Evolutionary conservation across 2,329 filamentous ascomycete genomes (phyloP), one percentile per base, ranked within the genome.

Genomic region (Dissoconium aciculare): DNA sequence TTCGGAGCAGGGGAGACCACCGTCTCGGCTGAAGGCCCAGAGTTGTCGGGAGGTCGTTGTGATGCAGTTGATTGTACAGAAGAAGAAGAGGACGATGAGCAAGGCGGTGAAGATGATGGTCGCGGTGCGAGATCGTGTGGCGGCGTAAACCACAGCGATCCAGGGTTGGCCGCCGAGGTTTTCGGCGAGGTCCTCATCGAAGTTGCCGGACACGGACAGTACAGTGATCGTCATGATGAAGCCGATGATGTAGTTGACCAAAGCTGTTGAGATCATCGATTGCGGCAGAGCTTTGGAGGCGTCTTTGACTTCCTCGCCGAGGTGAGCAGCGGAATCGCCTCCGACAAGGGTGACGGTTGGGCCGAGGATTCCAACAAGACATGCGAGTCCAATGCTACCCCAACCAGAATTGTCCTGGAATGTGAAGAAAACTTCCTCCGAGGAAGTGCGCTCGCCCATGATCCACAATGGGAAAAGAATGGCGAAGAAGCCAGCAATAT

Each of bases 311-410:
- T 51, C 47, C 25, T 47, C 41, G 30, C 38, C 37, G 45, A 47
- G 40, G 36, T 50, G 46, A 4, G 38, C 41, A 9, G 34, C 33
- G 21, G 36, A 39, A 28, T 52, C 49, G 15, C 37, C 39, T 11
- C 45, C 45, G 26, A 48, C 42, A 3, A 46, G 29, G 2, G 39
- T 32, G 11, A 32, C 34, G 11, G 44, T 16, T 2, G 39, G 37
- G 4, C 50, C 52, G 13, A 55, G 48, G 14, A 60, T 36, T 3
- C 61, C 61, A 10, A 64, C 54, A 31, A 63, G 54, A n/a, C 36
- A 28, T 4, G 43, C 63, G 19, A 69, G 45, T 2, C 44, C 44
- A 14, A 30, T 39, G 5, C 30, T 45, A n/a, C 33, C 33, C 45
- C 45, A 49, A 19, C 39, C 39, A 2, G 43, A 40, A 10, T 36